Base-by-base conservation (phyloP, 1,284 basidiomycete genomes). In the Sporisorium sorghi region DNA sequence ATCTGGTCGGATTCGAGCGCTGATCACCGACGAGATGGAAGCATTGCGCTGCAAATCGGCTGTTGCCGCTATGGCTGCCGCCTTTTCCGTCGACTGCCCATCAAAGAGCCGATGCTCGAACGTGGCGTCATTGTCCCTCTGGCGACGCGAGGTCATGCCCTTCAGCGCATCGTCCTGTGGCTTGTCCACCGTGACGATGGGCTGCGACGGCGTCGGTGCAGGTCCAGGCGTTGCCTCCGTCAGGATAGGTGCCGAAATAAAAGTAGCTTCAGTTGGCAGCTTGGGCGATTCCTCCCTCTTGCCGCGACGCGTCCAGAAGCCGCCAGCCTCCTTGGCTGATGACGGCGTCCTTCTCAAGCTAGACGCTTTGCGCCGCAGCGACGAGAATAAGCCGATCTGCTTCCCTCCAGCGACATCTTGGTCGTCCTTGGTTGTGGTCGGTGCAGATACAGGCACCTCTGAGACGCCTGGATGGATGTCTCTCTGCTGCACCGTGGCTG, bases 341-440 rank as follows among this genome's bases (percentile, higher is more conserved):
- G 66, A 75, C 1, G 50, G 75, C 39, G 56, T 68, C 19, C 71
- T 43, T 11, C 65, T 26, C 32, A 73, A 40, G 33, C 67, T 67
- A 9, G 71, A 74, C 2, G 77, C 77, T 46, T 78, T 78, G 46
- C 77, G 60, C 26, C 77, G 65, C 14, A 78, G 60, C 21, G 75
- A 66, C 9, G 77, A 72, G 47, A 78, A 78, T n/a, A 78, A 47
- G 12, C 65, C 64, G 35, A 64, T 52, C 40, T 69, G 66, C 39
- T 66, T 74, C 53, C 49, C 72, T n/a, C n/a, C n/a, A 4, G 28
- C 43, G 2, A 33, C n/a, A 11, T 64, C 64, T 28, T 64, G 57
- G 9, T 58, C 57, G 28, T 40, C 58, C 19, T 48, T 48, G 11
- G 40, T 5, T 11, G 24, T 44, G 0, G 51, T 12, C n/a, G n/a